Evolutionary conservation across 2,329 filamentous ascomycete species (phyloP).

Genomic region (Penicillium digitatum): DNA sequence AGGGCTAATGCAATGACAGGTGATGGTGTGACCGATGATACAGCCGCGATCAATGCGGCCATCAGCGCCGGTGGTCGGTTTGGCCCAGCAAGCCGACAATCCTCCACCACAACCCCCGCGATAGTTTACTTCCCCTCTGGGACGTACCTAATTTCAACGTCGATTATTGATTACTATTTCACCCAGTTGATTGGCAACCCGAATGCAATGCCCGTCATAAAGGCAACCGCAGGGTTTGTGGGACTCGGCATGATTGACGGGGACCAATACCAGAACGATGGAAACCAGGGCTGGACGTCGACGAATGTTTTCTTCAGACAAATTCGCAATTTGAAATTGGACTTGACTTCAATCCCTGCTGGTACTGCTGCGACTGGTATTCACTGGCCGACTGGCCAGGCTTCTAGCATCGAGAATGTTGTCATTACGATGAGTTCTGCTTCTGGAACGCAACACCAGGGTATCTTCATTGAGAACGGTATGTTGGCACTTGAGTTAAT

Average conservation of each 20-base stretch:
- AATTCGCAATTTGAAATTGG: constrained; percentile 63
- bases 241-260: constrained; percentile 58
- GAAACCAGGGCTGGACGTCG: constrained; percentile 39
- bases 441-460: constrained; percentile 50
- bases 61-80: constrained; percentile 47
- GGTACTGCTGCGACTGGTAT: constrained; percentile 37
- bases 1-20: constrained; percentile 34
- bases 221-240: constrained; percentile 51
- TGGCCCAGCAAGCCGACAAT: constrained; percentile 37
- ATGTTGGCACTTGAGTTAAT: neutral
- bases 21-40: constrained; percentile 53
- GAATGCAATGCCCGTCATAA: constrained; percentile 53
- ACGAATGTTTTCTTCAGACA: constrained; percentile 63
- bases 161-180: constrained; percentile 61
- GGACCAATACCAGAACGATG: constrained; percentile 48
- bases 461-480: constrained; percentile 59
- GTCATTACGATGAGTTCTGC: constrained; percentile 54
- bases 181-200: constrained; percentile 62
- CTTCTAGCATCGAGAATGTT: constrained; percentile 60
- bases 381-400: constrained; percentile 54
- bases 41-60: constrained; percentile 51
- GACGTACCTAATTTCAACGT: constrained; percentile 55
- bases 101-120: constrained; percentile 52
- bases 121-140: constrained; percentile 58
- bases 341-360: constrained; percentile 45